Evolutionary conservation across 179 eudicot species (phyloP).

Genomic region (Monotropa hypopitys): DNA sequence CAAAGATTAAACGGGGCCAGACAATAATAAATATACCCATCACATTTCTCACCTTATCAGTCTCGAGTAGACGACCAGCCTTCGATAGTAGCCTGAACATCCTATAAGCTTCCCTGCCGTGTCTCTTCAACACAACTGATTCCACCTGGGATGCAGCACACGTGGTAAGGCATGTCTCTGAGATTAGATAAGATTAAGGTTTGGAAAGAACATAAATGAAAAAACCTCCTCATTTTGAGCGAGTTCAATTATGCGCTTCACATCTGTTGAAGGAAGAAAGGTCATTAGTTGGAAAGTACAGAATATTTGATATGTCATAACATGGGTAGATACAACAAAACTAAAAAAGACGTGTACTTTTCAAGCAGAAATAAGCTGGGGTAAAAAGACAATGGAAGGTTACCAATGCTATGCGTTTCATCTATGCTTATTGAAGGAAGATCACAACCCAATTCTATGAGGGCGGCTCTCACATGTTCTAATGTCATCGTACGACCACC

Average conservation of each 20-base stretch:
- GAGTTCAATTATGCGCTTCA: conserved; percentile 46
- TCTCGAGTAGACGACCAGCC: conserved; percentile 44
- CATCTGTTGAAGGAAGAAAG: conserved; percentile 31
- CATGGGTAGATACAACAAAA: background rate
- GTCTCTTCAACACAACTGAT: conserved; percentile 65
- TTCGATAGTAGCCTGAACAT: conserved; percentile 60
- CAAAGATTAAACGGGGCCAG: too few relatives aligned
- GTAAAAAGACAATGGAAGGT: background rate
- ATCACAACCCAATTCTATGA: conserved; percentile 58
- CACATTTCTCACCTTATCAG: conserved; percentile 49
- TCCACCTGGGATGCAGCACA: conserved; percentile 46
- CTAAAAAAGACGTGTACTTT: background rate
- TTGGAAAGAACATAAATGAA: conserved; percentile 11
- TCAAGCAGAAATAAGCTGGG: background rate
- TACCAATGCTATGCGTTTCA: conserved; percentile 59
- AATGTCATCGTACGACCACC: conserved; percentile 57
- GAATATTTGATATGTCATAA: background rate
- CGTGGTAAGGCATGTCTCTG: conserved; percentile 5
- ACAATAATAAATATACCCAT: background rate
- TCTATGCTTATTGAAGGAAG: conserved; percentile 29
- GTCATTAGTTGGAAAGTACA: background rate
- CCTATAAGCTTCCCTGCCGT: conserved; percentile 68
- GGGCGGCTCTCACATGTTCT: conserved; percentile 57
- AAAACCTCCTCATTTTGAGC: conserved; percentile 68
- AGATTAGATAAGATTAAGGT: background rate